Base-by-base conservation (phyloP, 768 basidiomycete genomes). In the Mycena metata region DNA sequence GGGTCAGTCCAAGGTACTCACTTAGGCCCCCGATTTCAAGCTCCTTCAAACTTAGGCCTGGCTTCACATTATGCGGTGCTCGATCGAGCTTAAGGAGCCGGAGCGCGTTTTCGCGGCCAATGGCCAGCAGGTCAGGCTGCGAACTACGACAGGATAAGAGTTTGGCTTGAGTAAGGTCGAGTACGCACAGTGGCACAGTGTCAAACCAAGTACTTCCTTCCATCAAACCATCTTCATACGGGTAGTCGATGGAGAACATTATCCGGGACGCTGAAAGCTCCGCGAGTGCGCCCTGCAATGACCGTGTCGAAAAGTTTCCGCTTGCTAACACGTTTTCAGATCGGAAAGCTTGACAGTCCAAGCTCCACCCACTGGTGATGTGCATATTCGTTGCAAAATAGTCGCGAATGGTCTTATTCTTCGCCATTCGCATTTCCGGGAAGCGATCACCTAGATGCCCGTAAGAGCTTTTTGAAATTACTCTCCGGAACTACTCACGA, bases 321-420 rank as follows among this genome's bases (percentile, higher is more conserved):
- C 70, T 72, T 12, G 70, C 70, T 72, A 24, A 8, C 8, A 16
- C 39, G 19, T 35, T 13, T 49, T 57, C n/a, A n/a, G n/a, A n/a
- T n/a, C n/a, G n/a, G n/a, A n/a, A n/a, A 19, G 33, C 15, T 58
- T 33, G 63, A 49, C 61, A 19, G 13, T 36, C 12, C 1, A 41
- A 42, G n/a, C n/a, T n/a, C n/a, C n/a, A n/a, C 66, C 52, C 24
- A 73, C 72, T 72, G 11, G 72, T 73, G 49, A 73, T 73, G 55
- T 73, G 72, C 69, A 73, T 64, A 33, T 73, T 73, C 1, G 66
- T 66, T 16, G 69, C 69, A 24, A 73, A 73, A 17, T 73, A 73
- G 39, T 73, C 72, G 46, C 72, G 69, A 16, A 73, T 67, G 0
- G 72, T 73, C 24, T 55, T 60, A 41, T 70, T 56, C 51, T 73